Base-by-base conservation (phyloP, 106 monocot genomes). In the Acorus gramineus region DNA sequence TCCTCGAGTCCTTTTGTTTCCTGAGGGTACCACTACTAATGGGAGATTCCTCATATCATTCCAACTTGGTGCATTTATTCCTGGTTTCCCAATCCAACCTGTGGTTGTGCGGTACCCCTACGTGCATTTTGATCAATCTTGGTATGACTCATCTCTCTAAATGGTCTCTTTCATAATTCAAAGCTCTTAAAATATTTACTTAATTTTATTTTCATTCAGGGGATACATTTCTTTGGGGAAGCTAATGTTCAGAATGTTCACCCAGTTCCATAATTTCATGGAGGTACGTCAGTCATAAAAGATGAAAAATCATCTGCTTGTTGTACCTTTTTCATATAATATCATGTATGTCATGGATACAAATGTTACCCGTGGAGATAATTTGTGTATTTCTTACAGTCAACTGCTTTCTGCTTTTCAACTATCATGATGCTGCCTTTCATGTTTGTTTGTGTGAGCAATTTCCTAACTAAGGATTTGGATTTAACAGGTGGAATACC, bases 71-170 rank as follows among this genome's bases (percentile, higher is more conserved):
- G 95, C 95, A 69, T 96, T 96, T 51, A 85, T 96, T 69, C 86
- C 84, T 55, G 78, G 82, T 42, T 73, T 78, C 44, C 90, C 90
- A 10, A 66, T 96, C 14, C 95, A 96, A 69, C 95, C 95, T 69
- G 85, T 96, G 8, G 73, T 91, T 56, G 82, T 96, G 59, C 84
- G 82, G 42, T 96, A 90, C 75, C 95, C 95, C 7, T 58, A 87
- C 70, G 78, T 96, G n/a, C 95, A 96, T 74, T 96, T 96, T 78
- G 95, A 96, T 69, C 95, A 96, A 52, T 96, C 95, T 69, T 96
- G 93, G 93, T 93, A 80, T 71, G 52, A 28, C 28, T 28, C 28
- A 28, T 28, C 28, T 28, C 28, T 28, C 28, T 28, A 28, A 28
- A 28, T 28, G 28, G 28, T 1, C 42, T n/a, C 61, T 42, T 69